Evolutionary conservation across 2,329 filamentous ascomycete species (phyloP).

Genomic region (Calonectria pauciramosa): DNA sequence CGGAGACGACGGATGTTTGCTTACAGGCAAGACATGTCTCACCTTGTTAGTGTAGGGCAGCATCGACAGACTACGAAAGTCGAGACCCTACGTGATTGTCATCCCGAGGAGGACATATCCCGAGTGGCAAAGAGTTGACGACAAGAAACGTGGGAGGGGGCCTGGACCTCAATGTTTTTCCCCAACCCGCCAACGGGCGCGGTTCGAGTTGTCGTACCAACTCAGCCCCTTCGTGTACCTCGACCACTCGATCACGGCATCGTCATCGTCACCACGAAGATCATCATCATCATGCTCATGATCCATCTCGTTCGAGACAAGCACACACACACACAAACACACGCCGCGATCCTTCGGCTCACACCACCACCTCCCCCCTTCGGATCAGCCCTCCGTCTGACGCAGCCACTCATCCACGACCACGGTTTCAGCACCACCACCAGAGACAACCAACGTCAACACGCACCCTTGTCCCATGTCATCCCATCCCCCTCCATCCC

Average conservation of each 20-base stretch:
- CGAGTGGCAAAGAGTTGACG: neutral
- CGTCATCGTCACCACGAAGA: too few species aligned
- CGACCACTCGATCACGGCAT: neutral
- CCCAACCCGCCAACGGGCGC: neutral
- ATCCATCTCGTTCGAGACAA: neutral
- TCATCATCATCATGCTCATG: too few species aligned
- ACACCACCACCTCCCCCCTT: neutral
- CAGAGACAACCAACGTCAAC: constrained; percentile 17
- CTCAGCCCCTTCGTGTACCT: neutral
- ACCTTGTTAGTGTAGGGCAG: constrained; percentile 20
- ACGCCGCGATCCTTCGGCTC: neutral
- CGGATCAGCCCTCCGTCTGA: neutral
- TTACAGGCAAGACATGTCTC: constrained; percentile 14
- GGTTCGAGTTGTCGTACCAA: neutral
- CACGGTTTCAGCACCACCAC: constrained; percentile 3
- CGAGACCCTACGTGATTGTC: neutral
- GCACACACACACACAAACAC: neutral
- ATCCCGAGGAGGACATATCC: neutral
- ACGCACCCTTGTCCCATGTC: neutral
- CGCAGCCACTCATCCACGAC: neutral
- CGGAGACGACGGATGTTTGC: neutral
- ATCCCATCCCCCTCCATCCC: constrained; percentile 4
- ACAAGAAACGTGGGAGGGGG: neutral
- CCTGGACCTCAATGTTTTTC: neutral
- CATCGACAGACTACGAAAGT: neutral